These are phyloP conservation scores for Rubia yunnanensis DNA, from an alignment of 257 asterid species.

Conservation along the genomic window DNA sequence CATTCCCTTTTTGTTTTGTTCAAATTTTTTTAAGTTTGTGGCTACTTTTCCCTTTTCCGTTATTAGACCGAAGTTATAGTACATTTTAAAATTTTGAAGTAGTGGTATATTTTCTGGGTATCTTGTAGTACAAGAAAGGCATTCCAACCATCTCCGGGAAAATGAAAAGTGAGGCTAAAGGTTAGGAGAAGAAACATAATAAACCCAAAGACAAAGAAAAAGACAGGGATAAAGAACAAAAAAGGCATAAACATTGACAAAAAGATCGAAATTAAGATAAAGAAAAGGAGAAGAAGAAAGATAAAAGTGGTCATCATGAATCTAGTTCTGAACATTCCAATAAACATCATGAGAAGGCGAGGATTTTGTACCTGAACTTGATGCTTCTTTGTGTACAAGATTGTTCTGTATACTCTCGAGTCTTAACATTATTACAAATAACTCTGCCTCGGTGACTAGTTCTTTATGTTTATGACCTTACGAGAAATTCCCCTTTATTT, in stretches of 20 bases:
- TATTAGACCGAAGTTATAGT: background rate
- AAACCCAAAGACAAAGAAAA: conserved; percentile 78
- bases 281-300: conserved; percentile 92
- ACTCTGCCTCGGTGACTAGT: background rate
- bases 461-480: no score
- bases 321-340: conserved; percentile 77
- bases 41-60: background rate
- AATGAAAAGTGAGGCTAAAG: conserved; percentile 67
- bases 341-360: conserved; percentile 79
- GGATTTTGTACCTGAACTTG: conserved; percentile 13
- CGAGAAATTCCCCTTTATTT: conserved; percentile 33
- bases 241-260: conserved; percentile 92
- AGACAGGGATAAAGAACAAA: conserved; percentile 79
- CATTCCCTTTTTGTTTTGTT: background rate
- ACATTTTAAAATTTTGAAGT: background rate
- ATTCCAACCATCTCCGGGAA: conserved; percentile 81
- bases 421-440: background rate
- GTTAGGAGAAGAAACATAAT: conserved; percentile 87
- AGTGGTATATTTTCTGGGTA: conserved; percentile 21
- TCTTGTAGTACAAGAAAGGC: conserved; percentile 79
- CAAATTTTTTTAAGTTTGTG: background rate
- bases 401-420: background rate
- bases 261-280: conserved; percentile 91
- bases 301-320: conserved; percentile 69
- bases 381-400: conserved; percentile 16